These are phyloP conservation scores for Mycena venus DNA, from an alignment of 768 basidiomycete genomes.

Conservation along the genomic window DNA sequence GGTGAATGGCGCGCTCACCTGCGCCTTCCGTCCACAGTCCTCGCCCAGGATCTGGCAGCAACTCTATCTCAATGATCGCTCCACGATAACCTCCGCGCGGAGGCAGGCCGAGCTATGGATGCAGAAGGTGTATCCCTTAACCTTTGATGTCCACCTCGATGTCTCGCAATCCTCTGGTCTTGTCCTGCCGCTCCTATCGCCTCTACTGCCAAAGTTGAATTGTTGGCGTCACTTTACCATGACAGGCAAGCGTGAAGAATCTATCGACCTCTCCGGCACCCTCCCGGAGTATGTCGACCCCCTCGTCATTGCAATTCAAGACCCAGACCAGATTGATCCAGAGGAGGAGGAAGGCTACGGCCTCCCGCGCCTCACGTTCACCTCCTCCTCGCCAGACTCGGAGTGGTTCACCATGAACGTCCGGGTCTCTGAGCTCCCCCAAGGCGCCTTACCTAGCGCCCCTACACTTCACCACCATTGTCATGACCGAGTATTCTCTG, in stretches of 20 bases:
- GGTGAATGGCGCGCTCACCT: slow-evolving; percentile 1
- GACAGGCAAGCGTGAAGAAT: slow-evolving; percentile 55
- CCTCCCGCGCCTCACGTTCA: slow-evolving; percentile 47
- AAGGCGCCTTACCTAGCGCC: slow-evolving; percentile 55
- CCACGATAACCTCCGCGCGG: slow-evolving; percentile 52
- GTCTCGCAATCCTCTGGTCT: slow-evolving; percentile 58
- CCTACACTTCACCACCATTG: slow-evolving; percentile 69
- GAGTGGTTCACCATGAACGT: slow-evolving; percentile 61
- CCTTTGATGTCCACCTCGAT: slow-evolving; percentile 67
- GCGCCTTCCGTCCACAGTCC: slow-evolving; percentile 40
- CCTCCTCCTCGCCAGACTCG: slow-evolving; percentile 45
- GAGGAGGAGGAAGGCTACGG: slow-evolving; percentile 45
- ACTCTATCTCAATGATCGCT: slow-evolving; percentile 63
- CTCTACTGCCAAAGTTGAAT: slow-evolving; percentile 65
- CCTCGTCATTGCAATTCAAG: slow-evolving; percentile 54
- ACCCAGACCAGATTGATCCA: slow-evolving; percentile 47
- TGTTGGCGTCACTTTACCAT: slow-evolving; percentile 72
- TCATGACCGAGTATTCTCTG: slow-evolving; percentile 63
- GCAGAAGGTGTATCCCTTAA: slow-evolving; percentile 63
- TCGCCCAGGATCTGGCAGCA: slow-evolving; percentile 75
- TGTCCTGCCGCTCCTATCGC: slow-evolving; percentile 74
- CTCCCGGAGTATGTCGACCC: slow-evolving; percentile 45
- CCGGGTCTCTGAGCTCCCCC: slow-evolving; percentile 65
- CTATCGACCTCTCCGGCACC: slow-evolving; percentile 42
- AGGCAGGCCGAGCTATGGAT: slow-evolving; percentile 68